A percentile compares a stretch with the other conserved stretches of the same genome.
Conservation (phyloP, 768 basidiomycete genomes). For the Agaricus sinodeliciosus region DNA sequence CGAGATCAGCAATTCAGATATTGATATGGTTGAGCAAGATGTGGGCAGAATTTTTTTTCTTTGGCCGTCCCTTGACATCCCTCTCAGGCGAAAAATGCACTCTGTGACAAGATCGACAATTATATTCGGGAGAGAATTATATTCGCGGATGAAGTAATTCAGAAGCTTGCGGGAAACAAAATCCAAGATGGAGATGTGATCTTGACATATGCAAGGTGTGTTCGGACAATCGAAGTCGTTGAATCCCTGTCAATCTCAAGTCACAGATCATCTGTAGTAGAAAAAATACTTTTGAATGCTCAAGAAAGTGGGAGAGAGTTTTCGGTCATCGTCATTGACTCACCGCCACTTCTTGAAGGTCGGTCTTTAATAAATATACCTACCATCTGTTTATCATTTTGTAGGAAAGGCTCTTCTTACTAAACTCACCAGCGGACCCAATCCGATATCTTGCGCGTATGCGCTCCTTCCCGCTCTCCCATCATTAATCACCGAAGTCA, state of each 20-base stretch:
- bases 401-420: slow-evolving; percentile 75
- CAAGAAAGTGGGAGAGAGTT: slow-evolving; percentile 70
- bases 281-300: slow-evolving; percentile 79
- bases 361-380: background rate
- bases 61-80: slow-evolving; percentile 4
- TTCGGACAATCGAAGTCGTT: background rate
- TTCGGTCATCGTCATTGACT: slow-evolving; percentile 90
- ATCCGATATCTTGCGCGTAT: slow-evolving; percentile 81
- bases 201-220: slow-evolving; percentile 86
- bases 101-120: slow-evolving; percentile 82
- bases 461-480: slow-evolving; percentile 83
- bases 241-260: background rate
- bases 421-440: slow-evolving; percentile 51
- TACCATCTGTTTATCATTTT: background rate
- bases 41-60: slow-evolving; percentile 32
- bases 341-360: slow-evolving; percentile 93
- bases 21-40: slow-evolving; percentile 93
- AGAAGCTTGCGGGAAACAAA: slow-evolving; percentile 82
- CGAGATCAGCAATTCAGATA: slow-evolving; percentile 88
- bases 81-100: slow-evolving; percentile 73
- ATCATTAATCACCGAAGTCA: slow-evolving; percentile 73
- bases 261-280: slow-evolving; percentile 85
- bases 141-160: slow-evolving; percentile 89
- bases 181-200: slow-evolving; percentile 93
- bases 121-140: slow-evolving; percentile 94